Base-by-base conservation (phyloP, 2,329 filamentous ascomycete species). In the Dactylellina sp. region DNA sequence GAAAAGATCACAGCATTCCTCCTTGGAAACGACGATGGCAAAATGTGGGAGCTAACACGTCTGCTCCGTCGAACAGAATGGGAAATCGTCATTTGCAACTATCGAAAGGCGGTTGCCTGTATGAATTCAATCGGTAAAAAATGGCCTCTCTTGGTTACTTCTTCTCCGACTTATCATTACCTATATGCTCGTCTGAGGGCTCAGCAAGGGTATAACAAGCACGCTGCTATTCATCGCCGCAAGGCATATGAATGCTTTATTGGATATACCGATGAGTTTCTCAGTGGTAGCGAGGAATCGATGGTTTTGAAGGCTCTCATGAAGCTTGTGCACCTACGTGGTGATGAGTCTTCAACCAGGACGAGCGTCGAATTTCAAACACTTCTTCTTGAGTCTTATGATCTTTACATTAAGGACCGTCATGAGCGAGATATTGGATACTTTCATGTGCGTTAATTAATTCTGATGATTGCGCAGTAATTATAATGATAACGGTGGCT, bases 391-490 rank as follows among this genome's bases (percentile, higher is more conserved):
- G 47, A 66, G 14, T 24, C 46, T 2, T 66, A 66, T 22, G 61
- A 66, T 32, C n/a, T 44, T 18, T 66, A 40, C 37, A 42, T 74
- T 5, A 64, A 37, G 42, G 44, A 44, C n/a, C 49, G 62, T 12
- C 47, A 66, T 60, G 35, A 28, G 32, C 40, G 20, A 16, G 44
- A 61, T 28, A n/a, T 74, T 46, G 56, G 55, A 4, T 66, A 66
- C 16, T 66, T 74, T 20, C 70, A 66, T 56, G 70, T 74, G 44
- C 50, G 70, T 66, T 50, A 7, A 42, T n/a, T n/a, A 14, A 14
- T 16, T 9, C n/a, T 5, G 7, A n/a, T 32, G n/a, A 4, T 61
- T 39, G 28, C n/a, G n/a, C n/a, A n/a, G n/a, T n/a, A n/a, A n/a
- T n/a, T n/a, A n/a, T n/a, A n/a, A n/a, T n/a, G n/a, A n/a, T n/a